Evolutionary conservation across 164 flowering plant genomes (phyloP).

Genomic region (Annona cherimola): DNA sequence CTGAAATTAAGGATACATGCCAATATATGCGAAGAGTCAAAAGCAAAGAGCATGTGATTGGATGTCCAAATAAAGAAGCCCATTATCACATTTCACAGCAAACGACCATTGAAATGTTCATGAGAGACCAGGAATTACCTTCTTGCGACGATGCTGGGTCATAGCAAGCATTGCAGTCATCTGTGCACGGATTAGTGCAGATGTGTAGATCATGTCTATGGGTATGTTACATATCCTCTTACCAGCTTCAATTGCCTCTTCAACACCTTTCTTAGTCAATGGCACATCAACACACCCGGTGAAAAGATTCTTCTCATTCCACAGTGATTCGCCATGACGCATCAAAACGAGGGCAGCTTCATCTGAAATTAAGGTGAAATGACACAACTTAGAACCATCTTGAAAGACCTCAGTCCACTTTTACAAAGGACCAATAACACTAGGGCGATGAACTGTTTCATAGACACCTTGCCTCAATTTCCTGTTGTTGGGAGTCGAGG

Average conservation of each 20-base stretch:
- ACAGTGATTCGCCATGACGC: constrained; percentile 95
- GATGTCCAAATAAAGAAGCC: background rate
- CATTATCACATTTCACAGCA: background rate
- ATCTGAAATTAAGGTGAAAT: constrained; percentile 29
- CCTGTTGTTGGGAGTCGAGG: no score
- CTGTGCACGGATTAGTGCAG: constrained; percentile 92
- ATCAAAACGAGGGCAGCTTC: constrained; percentile 87
- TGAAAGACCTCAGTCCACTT: no score
- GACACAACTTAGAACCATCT: no score
- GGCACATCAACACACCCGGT: constrained; percentile 99
- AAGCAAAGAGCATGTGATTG: background rate
- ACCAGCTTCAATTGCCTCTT: constrained; percentile 98
- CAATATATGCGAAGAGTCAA: background rate
- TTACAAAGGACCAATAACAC: no score
- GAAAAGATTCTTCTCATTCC: constrained; percentile 95
- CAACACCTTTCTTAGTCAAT: constrained; percentile 83
- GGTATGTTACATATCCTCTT: constrained; percentile 94
- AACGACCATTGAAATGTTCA: background rate
- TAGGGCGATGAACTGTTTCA: no score
- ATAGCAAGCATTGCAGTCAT: constrained; percentile 99
- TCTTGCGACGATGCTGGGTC: constrained; percentile 95
- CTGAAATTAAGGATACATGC: constrained; percentile 28
- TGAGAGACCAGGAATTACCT: constrained; percentile 37
- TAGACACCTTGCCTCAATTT: no score
- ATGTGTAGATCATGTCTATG: constrained; percentile 86